phyloP scores from a whole-genome alignment of 176 grass and related monocot genomes.

The Eleusine indica region DNA sequence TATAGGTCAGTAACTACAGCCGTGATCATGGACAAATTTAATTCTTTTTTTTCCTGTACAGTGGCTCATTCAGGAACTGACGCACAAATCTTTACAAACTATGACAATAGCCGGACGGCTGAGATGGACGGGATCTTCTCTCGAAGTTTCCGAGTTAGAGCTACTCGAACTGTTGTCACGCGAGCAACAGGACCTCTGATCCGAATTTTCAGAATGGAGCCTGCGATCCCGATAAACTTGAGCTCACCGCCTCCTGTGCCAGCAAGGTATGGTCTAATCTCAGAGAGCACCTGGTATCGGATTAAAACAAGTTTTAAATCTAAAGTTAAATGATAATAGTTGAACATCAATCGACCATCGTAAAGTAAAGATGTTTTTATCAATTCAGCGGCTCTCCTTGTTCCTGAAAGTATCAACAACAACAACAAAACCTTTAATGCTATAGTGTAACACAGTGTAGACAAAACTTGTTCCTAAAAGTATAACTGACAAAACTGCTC shows the following conservation, averaged over 20 bases:
- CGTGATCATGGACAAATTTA: conserved; percentile 22
- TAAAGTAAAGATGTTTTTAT: no score
- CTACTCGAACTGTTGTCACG: conserved; percentile 93
- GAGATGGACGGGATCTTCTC: conserved; percentile 91
- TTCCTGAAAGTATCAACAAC: no score
- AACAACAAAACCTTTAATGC: no score
- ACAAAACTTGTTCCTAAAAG: no score
- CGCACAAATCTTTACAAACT: conserved; percentile 3
- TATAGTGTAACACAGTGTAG: no score
- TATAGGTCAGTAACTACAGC: conserved; percentile 14
- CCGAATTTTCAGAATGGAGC: conserved; percentile 81
- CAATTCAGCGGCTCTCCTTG: no score
- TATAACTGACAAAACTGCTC: no score
- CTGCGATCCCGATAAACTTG: conserved; percentile 80
- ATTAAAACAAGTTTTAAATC: conserved; percentile 6
- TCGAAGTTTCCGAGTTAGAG: conserved; percentile 90
- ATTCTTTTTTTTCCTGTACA: not conserved
- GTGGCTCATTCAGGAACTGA: not conserved
- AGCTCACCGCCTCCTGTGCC: conserved; percentile 94
- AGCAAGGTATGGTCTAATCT: conserved; percentile 94
- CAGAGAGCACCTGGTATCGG: conserved; percentile 72
- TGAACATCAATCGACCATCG: no score
- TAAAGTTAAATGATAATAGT: no score
- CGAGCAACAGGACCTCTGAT: conserved; percentile 81
- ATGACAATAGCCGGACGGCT: conserved; percentile 78